Conservation (phyloP, 306 rosid species). For the Prunus kanzakura region DNA sequence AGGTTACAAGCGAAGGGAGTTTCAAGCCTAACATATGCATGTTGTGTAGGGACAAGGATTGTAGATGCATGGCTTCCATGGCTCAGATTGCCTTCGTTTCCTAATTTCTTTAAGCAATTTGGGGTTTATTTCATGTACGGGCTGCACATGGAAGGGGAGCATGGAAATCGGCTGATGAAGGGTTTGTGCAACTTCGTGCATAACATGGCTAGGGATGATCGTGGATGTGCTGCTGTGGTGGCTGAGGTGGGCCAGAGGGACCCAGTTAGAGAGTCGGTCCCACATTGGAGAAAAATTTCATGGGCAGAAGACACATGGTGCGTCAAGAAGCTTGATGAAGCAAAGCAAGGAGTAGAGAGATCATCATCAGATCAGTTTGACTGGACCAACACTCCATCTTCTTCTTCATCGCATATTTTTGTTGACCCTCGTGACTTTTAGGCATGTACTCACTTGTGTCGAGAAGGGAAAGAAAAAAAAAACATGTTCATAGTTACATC, state of each 20-base stretch:
- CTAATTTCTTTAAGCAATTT: slow-evolving; percentile 72
- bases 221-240: slow-evolving; percentile 74
- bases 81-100: slow-evolving; percentile 82
- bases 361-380: slow-evolving; percentile 28
- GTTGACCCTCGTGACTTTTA: slow-evolving; percentile 88
- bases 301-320: slow-evolving; percentile 89
- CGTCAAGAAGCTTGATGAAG: slow-evolving; percentile 53
- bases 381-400: slow-evolving; percentile 41
- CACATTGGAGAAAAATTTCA: slow-evolving; percentile 83
- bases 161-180: slow-evolving; percentile 53
- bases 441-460: not conserved
- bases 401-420: slow-evolving; percentile 57
- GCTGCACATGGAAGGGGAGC: slow-evolving; percentile 66
- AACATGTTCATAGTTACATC: not conserved
- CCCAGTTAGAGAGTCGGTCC: slow-evolving; percentile 69
- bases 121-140: slow-evolving; percentile 82
- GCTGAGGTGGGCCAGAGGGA: slow-evolving; percentile 78
- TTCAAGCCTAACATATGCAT: slow-evolving; percentile 52
- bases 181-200: slow-evolving; percentile 59
- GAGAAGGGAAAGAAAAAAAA: not conserved
- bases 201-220: slow-evolving; percentile 73
- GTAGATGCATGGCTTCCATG: slow-evolving; percentile 84
- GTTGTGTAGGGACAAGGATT: slow-evolving; percentile 66
- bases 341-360: not conserved
- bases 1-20: slow-evolving; percentile 74